phyloP scores from a whole-genome alignment of 2,329 filamentous ascomycete genomes.

The Fusarium sp. region DNA sequence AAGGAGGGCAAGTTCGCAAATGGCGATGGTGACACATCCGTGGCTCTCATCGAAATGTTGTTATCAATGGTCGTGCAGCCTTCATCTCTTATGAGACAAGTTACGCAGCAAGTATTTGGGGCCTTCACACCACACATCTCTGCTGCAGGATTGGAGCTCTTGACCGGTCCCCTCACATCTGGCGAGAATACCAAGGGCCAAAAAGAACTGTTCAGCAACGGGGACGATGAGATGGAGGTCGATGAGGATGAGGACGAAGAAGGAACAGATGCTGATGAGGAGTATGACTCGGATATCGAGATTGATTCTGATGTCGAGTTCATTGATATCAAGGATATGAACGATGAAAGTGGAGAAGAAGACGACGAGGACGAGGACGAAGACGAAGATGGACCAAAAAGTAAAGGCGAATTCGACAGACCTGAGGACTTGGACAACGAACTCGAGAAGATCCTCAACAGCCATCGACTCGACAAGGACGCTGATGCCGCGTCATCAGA shows the following conservation, averaged over 20 bases:
- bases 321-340: conserved; percentile 54
- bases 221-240: conserved; percentile 66
- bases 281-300: conserved; percentile 57
- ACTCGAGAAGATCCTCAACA: conserved; percentile 80
- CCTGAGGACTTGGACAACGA: conserved; percentile 71
- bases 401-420: conserved; percentile 52
- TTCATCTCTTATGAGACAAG: conserved; percentile 83
- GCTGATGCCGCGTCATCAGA: conserved; percentile 63
- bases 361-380: conserved; percentile 57
- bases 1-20: conserved; percentile 57
- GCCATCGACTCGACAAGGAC: conserved; percentile 69
- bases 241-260: conserved; percentile 52
- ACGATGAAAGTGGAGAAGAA: conserved; percentile 52
- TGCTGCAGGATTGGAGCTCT: conserved; percentile 71
- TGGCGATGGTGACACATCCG: conserved; percentile 66
- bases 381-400: conserved; percentile 51
- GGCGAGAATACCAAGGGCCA: conserved; percentile 86
- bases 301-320: conserved; percentile 61
- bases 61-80: conserved; percentile 89
- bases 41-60: conserved; percentile 84
- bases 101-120: conserved; percentile 87
- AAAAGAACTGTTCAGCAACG: conserved; percentile 81
- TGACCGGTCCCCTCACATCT: conserved; percentile 74
- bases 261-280: conserved; percentile 53
- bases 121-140: conserved; percentile 81